Evolutionary conservation across 148 eudicot genomes (phyloP).

Genomic region (Salicornia ramosissima): DNA sequence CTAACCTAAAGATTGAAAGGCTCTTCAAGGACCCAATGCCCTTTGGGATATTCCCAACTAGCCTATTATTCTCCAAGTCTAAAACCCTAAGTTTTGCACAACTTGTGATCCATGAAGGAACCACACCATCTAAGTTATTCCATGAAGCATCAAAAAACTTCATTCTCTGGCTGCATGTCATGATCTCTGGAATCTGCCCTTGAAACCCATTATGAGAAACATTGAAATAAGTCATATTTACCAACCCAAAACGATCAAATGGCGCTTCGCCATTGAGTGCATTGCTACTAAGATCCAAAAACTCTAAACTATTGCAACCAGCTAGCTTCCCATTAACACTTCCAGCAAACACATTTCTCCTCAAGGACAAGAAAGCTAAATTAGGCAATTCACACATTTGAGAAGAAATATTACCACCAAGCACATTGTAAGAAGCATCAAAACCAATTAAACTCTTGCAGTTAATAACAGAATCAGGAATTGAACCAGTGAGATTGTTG

Average conservation of each 20-base stretch:
- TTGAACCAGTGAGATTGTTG: constrained; percentile 68
- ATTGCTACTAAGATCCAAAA: constrained; percentile 89
- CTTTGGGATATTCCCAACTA: constrained; percentile 62
- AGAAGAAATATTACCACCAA: constrained; percentile 60
- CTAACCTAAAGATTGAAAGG: constrained; percentile 57
- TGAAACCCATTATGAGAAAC: constrained; percentile 70
- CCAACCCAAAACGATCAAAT: constrained; percentile 57
- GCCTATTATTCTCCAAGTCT: constrained; percentile 66
- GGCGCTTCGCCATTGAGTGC: constrained; percentile 61
- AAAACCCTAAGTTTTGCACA: constrained; percentile 58
- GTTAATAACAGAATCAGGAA: constrained; percentile 57
- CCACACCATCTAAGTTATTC: constrained; percentile 59
- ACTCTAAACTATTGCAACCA: constrained; percentile 55
- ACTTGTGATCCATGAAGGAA: constrained; percentile 54
- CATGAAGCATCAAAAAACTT: constrained; percentile 64
- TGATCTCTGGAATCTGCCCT: constrained; percentile 47
- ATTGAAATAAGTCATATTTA: constrained; percentile 63
- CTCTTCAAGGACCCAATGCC: constrained; percentile 45
- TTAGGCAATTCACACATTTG: constrained; percentile 46
- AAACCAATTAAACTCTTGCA: constrained; percentile 74
- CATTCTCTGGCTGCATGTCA: constrained; percentile 55
- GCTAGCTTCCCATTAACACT: constrained; percentile 52
- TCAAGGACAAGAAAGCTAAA: constrained; percentile 59
- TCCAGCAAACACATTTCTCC: constrained; percentile 62
- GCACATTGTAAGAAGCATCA: constrained; percentile 67